Base-by-base conservation (phyloP, 371 early-diverging fungal genomes). In the Phascolomyces articulosus region DNA sequence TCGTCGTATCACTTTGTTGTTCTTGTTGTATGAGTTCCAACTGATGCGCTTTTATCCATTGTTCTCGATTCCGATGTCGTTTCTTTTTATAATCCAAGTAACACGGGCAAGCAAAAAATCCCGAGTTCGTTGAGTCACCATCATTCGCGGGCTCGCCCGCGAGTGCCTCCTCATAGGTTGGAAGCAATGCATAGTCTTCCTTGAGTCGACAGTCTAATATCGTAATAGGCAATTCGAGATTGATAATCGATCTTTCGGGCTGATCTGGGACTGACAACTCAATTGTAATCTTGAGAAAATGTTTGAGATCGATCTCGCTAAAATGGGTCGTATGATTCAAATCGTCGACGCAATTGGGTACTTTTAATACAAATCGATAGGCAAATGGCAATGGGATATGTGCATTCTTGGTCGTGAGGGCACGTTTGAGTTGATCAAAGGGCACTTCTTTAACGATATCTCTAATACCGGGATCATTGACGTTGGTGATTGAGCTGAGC, bases 191-290 rank as follows among this genome's bases (percentile, higher is more conserved):
- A 60, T 65, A 73, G 20, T 80, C 81, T 44, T 80, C 81, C 44
- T 80, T 80, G 2, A 80, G 71, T 0, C 81, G 72, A 31, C 81
- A 80, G 44, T 80, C 81, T 1, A 80, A 61, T 28, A 80, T 80
- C 4, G 81, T 78, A 53, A 80, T 76, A 15, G 81, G 81, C n/a
- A 71, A 72, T 38, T 78, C 81, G 4, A 80, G 63, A 28, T 73
- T 77, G 15, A 82, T 67, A 38, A 69, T 57, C 1, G 59, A 64
- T 24, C 72, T 49, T 21, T 61, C 54, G 31, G 38, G 41, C 26
- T 55, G 40, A 20, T 60, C 59, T 6, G 69, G 74, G 1, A 70
- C 59, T 1, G 79, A 69, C 11, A 82, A 49, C 53, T 75, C 74
- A 10, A 82, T 75, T 21, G 71, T 65, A 18, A 82, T 73, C 40